phyloP scores from a whole-genome alignment of 139 green algal genomes.

The Picochlorum sp. region DNA sequence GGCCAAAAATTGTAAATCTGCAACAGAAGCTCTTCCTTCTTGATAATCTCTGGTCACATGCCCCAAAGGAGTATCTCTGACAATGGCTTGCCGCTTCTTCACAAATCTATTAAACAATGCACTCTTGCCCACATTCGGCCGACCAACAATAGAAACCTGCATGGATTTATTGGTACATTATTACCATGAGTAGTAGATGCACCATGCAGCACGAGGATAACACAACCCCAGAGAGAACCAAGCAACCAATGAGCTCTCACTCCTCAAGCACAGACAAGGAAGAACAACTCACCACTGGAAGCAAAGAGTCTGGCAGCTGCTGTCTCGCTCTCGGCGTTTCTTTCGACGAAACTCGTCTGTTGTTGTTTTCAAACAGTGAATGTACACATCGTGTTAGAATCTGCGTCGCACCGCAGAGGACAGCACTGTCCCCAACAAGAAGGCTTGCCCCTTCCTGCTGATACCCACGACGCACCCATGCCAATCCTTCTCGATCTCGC shows the following conservation, averaged over 20 bases:
- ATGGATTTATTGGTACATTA: neutral
- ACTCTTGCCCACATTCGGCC: slow-evolving; percentile 88
- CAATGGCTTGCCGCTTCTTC: slow-evolving; percentile 50
- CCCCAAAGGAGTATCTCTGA: slow-evolving; percentile 77
- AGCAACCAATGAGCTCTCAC: too few species aligned
- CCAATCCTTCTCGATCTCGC: too few species aligned
- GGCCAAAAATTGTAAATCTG: slow-evolving; percentile 71
- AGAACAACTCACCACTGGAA: too few species aligned
- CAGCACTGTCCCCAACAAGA: too few species aligned
- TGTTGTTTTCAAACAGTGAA: too few species aligned
- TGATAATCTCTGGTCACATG: slow-evolving; percentile 91
- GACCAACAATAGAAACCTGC: slow-evolving; percentile 68
- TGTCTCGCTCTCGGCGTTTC: neutral
- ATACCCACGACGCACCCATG: too few species aligned
- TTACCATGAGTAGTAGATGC: neutral
- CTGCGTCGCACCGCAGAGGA: too few species aligned
- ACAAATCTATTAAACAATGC: slow-evolving; percentile 83
- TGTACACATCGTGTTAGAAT: too few species aligned
- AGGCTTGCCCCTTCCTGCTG: too few species aligned
- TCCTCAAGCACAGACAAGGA: too few species aligned
- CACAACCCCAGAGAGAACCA: too few species aligned
- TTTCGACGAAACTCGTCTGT: neutral
- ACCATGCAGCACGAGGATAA: too few species aligned
- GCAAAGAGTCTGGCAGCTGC: neutral
- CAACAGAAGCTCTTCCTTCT: slow-evolving; percentile 60